Evolutionary conservation across 305 asterid species (phyloP).

Genomic region (Monarda citriodora): DNA sequence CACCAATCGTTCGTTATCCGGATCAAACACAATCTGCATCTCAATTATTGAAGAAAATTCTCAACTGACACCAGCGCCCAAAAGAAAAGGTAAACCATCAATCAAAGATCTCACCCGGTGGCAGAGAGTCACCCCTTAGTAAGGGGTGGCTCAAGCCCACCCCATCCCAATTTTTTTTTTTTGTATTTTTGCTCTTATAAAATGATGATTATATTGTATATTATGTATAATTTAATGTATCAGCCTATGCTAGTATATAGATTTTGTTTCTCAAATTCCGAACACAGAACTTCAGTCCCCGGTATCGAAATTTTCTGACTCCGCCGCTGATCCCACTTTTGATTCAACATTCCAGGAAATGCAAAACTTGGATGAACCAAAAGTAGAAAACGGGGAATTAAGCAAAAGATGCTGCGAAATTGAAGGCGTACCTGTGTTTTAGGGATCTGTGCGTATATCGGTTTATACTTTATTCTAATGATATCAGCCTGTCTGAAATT

Average conservation of each 20-base stretch:
- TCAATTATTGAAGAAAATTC: not conserved
- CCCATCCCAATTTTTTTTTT: no score
- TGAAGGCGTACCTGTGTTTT: conserved; percentile 22
- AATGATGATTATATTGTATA: no score
- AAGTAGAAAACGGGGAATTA: not conserved
- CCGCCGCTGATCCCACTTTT: no score
- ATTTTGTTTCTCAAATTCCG: no score
- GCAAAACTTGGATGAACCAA: not conserved
- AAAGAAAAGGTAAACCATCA: not conserved
- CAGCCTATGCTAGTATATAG: no score
- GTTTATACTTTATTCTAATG: conserved; percentile 13
- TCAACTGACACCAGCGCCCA: not conserved
- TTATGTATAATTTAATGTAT: no score
- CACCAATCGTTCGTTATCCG: not conserved
- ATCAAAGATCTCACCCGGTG: conserved; percentile 16
- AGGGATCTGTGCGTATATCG: conserved; percentile 13
- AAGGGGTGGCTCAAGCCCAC: no score
- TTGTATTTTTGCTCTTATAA: no score
- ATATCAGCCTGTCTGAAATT: conserved; percentile 16
- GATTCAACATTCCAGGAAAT: conserved; percentile 23
- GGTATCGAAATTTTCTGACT: no score
- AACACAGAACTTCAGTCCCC: no score
- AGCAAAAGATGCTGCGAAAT: not conserved
- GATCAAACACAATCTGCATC: conserved; percentile 5
- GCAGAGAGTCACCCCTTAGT: no score